phyloP scores from a whole-genome alignment of 345 rosid species.

The Brassica juncea region DNA sequence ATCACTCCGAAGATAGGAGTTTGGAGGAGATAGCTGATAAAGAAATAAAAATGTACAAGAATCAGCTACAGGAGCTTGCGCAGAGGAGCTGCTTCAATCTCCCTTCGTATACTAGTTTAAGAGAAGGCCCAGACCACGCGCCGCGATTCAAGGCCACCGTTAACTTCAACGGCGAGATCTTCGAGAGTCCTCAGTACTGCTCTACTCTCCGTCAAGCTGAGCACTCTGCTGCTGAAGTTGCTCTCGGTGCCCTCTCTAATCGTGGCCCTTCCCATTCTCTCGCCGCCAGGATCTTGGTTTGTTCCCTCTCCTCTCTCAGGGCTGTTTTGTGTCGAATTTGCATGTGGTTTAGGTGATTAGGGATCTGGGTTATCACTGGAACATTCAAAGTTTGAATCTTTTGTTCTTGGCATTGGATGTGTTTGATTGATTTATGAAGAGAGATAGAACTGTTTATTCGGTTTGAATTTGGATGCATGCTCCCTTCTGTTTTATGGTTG shows the following conservation, averaged over 20 bases:
- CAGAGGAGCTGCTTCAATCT: slow-evolving; percentile 99
- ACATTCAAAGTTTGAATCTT: slow-evolving; percentile 24
- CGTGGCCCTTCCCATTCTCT: slow-evolving; percentile 97
- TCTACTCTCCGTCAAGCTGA: slow-evolving; percentile 99
- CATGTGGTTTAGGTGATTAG: slow-evolving; percentile 26
- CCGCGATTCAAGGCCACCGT: slow-evolving; percentile 96
- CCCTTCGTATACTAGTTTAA: slow-evolving; percentile 86
- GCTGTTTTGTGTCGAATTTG: slow-evolving; percentile 9
- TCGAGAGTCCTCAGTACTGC: slow-evolving; percentile 93
- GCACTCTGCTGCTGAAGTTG: slow-evolving; percentile 99
- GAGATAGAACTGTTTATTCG: neutral
- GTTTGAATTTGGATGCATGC: slow-evolving; percentile 14
- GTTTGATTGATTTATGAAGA: neutral
- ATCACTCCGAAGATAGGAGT: no score
- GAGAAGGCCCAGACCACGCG: slow-evolving; percentile 99
- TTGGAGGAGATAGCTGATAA: neutral
- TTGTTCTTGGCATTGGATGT: slow-evolving; percentile 1
- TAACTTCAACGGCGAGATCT: slow-evolving; percentile 95
- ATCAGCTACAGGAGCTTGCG: slow-evolving; percentile 99
- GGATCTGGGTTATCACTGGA: neutral
- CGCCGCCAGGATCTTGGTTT: slow-evolving; percentile 94
- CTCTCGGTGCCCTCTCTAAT: slow-evolving; percentile 84
- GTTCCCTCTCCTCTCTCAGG: slow-evolving; percentile 10
- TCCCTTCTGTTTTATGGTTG: slow-evolving; percentile 17
- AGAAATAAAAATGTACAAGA: slow-evolving; percentile 71